Evolutionary conservation across 805 yeast species (phyloP).

Genomic region (Kodamaea fukazawae): DNA sequence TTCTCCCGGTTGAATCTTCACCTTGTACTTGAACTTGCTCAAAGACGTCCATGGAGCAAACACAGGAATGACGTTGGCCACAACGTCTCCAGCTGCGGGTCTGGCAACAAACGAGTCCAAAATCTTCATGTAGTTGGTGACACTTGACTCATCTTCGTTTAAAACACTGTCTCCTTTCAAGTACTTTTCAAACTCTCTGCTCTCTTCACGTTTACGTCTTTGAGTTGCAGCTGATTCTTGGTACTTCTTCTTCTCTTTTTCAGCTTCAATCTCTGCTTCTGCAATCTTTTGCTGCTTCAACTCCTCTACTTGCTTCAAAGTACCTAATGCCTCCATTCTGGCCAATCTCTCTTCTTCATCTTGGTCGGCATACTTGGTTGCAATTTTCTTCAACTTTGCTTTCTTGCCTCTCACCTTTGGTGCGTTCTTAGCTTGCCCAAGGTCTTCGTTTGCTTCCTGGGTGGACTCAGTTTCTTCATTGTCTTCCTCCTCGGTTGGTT

Average conservation of each 20-base stretch:
- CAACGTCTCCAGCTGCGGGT: conserved; percentile 48
- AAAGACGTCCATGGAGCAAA: conserved; percentile 93
- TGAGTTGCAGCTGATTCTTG: conserved; percentile 37
- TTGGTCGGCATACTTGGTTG: conserved; percentile 81
- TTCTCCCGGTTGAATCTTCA: conserved; percentile 75
- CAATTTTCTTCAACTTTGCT: conserved; percentile 78
- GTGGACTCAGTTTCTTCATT: background rate
- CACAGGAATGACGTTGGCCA: conserved; percentile 70
- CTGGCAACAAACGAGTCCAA: conserved; percentile 45
- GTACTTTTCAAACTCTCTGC: conserved; percentile 45
- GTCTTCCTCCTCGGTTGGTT: background rate
- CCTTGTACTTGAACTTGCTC: conserved; percentile 71
- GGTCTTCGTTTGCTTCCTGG: conserved; percentile 2
- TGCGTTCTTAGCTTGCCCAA: conserved; percentile 11
- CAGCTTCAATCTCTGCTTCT: conserved; percentile 19
- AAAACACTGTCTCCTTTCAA: conserved; percentile 27
- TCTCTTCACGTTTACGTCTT: conserved; percentile 45
- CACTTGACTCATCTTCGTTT: conserved; percentile 30
- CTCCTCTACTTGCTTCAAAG: conserved; percentile 57
- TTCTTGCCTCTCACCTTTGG: conserved; percentile 75
- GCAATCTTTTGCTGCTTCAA: conserved; percentile 19
- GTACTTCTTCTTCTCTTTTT: conserved; percentile 25
- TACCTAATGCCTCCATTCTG: conserved; percentile 81
- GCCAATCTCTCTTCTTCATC: conserved; percentile 81
- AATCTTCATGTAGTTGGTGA: conserved; percentile 38